Percentiles rank a stretch among this genome's conserved stretches.
Conservation (phyloP, 1,139 yeast genomes). For the Suhomyces ambrosiae region DNA sequence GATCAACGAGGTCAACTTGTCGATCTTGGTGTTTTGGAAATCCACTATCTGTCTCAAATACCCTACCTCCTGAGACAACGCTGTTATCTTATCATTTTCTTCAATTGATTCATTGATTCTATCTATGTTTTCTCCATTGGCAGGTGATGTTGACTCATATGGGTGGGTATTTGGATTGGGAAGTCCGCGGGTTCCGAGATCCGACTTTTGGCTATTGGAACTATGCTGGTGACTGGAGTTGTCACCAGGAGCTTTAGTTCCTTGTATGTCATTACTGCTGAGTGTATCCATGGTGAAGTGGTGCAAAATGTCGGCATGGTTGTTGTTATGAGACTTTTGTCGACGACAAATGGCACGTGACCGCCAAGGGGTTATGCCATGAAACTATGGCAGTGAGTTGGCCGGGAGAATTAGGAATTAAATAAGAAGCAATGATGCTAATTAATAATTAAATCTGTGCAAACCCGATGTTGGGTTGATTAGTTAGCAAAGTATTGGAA, state of each 20-base stretch:
- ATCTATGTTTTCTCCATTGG: constrained; percentile 14
- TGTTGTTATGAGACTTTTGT: constrained; percentile 13
- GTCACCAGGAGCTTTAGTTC: constrained; percentile 6
- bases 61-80: constrained; percentile 35
- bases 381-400: background rate
- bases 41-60: constrained; percentile 42
- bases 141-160: constrained; percentile 4
- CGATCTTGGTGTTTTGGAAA: constrained; percentile 42
- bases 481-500: no score
- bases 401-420: no score
- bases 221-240: constrained; percentile 9
- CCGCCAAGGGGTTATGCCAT: background rate
- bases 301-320: constrained; percentile 17
- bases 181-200: constrained; percentile 4
- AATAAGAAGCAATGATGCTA: no score
- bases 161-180: constrained; percentile 2
- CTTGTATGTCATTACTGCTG: constrained; percentile 6
- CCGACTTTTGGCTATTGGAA: constrained; percentile 2
- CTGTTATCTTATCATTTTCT: constrained; percentile 25
- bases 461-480: no score
- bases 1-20: constrained; percentile 38
- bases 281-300: constrained; percentile 11
- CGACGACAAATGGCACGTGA: constrained; percentile 10
- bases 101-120: constrained; percentile 20
- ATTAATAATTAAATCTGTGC: no score